A percentile compares a stretch with the other conserved stretches of the same genome.
phyloP scores from a whole-genome alignment of 371 early-diverging fungal genomes.

The Actinomortierella ambigua region DNA sequence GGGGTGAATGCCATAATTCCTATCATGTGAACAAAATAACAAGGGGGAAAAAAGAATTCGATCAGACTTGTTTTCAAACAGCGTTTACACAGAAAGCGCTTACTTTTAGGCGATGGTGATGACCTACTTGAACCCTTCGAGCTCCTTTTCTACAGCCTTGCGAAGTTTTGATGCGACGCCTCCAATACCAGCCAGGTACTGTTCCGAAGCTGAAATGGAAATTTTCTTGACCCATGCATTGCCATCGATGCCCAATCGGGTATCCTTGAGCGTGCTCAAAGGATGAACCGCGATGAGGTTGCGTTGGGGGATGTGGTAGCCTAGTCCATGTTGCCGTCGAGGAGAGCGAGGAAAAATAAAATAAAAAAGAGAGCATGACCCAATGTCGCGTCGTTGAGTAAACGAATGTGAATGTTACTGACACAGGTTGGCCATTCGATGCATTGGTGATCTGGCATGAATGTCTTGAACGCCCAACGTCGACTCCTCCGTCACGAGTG shows the following conservation, averaged over 20 bases:
- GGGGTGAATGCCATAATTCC: conserved; percentile 67
- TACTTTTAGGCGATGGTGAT: not conserved
- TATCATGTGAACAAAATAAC: conserved; percentile 14
- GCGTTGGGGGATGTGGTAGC: conserved; percentile 25
- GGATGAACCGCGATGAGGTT: conserved; percentile 41
- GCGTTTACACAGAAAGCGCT: not conserved
- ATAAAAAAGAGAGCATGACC: not conserved
- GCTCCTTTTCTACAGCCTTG: conserved; percentile 67
- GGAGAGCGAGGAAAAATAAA: not conserved
- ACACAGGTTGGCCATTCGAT: not conserved
- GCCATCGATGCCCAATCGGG: conserved; percentile 80
- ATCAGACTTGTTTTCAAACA: not conserved
- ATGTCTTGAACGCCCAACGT: too few species aligned
- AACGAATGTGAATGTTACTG: not conserved
- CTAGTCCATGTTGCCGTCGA: conserved; percentile 4
- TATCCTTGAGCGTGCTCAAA: conserved; percentile 64
- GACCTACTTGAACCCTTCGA: conserved; percentile 65
- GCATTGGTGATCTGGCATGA: not conserved
- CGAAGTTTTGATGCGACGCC: conserved; percentile 68
- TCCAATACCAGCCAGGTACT: conserved; percentile 69
- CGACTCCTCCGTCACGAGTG: not conserved
- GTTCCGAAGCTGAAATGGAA: conserved; percentile 27
- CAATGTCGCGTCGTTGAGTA: too few species aligned
- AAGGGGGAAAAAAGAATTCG: conserved; percentile 1
- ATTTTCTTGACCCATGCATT: conserved; percentile 69